phyloP scores from a whole-genome alignment of 1,284 basidiomycete genomes.

The Pisolithus thermaeus region DNA sequence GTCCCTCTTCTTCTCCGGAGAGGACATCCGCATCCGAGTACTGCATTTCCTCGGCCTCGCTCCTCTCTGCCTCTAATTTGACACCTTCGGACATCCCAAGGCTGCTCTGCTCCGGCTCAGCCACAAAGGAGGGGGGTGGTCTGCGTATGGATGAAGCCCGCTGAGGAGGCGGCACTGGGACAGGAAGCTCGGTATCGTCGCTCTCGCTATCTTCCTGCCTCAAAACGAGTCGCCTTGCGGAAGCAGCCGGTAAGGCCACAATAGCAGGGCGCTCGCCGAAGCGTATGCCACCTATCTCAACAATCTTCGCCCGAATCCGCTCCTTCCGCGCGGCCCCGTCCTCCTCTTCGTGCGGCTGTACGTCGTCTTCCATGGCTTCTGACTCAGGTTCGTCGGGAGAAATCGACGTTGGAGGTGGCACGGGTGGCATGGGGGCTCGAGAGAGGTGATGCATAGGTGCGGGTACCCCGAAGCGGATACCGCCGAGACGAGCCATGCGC shows the following conservation, averaged over 20 bases:
- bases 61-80: conserved; percentile 63
- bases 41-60: conserved; percentile 58
- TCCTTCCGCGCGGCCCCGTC: conserved; percentile 64
- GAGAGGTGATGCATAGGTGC: conserved; percentile 42
- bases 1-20: conserved; percentile 6
- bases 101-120: conserved; percentile 32
- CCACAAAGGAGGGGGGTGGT: conserved; percentile 31
- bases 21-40: conserved; percentile 26
- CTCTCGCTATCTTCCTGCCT: conserved; percentile 27
- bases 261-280: conserved; percentile 64
- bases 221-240: conserved; percentile 9
- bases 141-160: conserved; percentile 32
- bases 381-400: conserved; percentile 23
- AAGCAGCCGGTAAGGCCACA: conserved; percentile 27
- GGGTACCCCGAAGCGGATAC: conserved; percentile 63
- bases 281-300: conserved; percentile 70
- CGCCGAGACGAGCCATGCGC: conserved; percentile 73
- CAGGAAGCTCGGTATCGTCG: conserved; percentile 15
- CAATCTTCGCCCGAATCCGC: conserved; percentile 63
- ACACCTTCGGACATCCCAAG: too few relatives aligned
- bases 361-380: conserved; percentile 21
- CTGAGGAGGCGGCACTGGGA: conserved; percentile 21
- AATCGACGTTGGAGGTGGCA: conserved; percentile 32
- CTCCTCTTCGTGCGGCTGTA: conserved; percentile 33
- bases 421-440: conserved; percentile 38